Evolutionary conservation across 306 rosid genomes (phyloP).

Genomic region (Medicago lupulina): DNA sequence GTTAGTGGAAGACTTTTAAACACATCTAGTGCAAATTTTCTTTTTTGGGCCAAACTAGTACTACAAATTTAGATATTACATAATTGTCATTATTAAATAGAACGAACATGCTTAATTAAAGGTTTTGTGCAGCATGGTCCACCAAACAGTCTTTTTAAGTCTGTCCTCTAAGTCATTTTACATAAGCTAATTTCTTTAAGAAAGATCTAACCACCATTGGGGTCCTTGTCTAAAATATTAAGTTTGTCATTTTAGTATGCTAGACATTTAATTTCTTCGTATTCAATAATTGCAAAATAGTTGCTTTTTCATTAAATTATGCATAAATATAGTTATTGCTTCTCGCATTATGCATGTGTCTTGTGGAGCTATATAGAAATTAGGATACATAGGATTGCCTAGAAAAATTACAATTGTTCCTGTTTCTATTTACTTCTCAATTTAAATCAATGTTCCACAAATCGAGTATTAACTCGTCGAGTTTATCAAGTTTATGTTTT

Average conservation of each 20-base stretch:
- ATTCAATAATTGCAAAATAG: slow-evolving; percentile 22
- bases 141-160: slow-evolving; percentile 38
- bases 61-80: slow-evolving; percentile 13
- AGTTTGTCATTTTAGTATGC: too few relatives aligned
- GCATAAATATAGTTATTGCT: not conserved
- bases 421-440: too few relatives aligned
- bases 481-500: too few relatives aligned
- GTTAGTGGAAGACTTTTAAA: slow-evolving; percentile 8
- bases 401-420: too few relatives aligned
- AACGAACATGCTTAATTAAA: slow-evolving; percentile 9
- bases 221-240: slow-evolving; percentile 22
- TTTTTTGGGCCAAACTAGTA: slow-evolving; percentile 4
- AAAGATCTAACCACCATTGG: slow-evolving; percentile 35
- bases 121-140: slow-evolving; percentile 33
- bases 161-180: slow-evolving; percentile 22
- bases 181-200: slow-evolving; percentile 9
- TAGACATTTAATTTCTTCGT: slow-evolving; percentile 8
- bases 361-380: not conserved
- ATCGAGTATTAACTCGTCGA: too few relatives aligned
- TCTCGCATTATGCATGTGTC: not conserved
- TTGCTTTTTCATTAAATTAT: not conserved
- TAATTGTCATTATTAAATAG: not conserved
- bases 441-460: too few relatives aligned
- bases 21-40: not conserved
- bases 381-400: too few relatives aligned